phyloP scores from a whole-genome alignment of 805 yeast genomes.

The Sungouiozyma intestinalis region DNA sequence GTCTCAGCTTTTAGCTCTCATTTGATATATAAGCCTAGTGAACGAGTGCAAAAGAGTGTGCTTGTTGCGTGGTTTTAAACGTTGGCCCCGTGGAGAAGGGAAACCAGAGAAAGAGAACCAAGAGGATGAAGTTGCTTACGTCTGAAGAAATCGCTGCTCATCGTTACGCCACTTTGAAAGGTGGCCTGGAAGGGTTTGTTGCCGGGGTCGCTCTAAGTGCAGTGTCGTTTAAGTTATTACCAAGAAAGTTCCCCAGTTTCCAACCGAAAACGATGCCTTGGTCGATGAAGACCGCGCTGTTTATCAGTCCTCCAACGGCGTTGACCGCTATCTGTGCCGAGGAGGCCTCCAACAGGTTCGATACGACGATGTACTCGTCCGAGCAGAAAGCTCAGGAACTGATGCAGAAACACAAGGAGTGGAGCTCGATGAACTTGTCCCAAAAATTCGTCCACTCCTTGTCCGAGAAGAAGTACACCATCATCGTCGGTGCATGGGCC shows the following conservation, averaged over 20 bases:
- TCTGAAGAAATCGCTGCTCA: slow-evolving; percentile 61
- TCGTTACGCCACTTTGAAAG: slow-evolving; percentile 43
- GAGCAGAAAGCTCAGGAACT: slow-evolving; percentile 29
- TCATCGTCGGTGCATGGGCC: slow-evolving; percentile 69
- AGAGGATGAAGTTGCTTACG: slow-evolving; percentile 54
- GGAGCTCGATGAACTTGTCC: slow-evolving; percentile 38
- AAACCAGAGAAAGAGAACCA: no score
- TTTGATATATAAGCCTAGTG: no score
- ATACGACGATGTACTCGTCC: slow-evolving; percentile 47
- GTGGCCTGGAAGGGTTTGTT: slow-evolving; percentile 51
- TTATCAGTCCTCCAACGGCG: slow-evolving; percentile 58
- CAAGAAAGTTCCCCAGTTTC: slow-evolving; percentile 37
- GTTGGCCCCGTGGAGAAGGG: no score
- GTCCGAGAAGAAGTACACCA: slow-evolving; percentile 49
- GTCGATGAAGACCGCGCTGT: slow-evolving; percentile 53
- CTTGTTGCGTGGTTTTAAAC: background rate
- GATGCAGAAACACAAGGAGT: slow-evolving; percentile 38
- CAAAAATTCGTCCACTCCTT: slow-evolving; percentile 43
- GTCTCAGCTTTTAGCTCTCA: no score
- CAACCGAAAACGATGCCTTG: slow-evolving; percentile 36
- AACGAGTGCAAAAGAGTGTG: no score
- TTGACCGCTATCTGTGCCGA: slow-evolving; percentile 59
- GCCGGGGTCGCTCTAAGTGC: slow-evolving; percentile 49
- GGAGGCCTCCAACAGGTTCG: slow-evolving; percentile 57
- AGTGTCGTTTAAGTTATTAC: slow-evolving; percentile 43